phyloP scores from a whole-genome alignment of 305 asterid genomes.

The Rubia peregrina region DNA sequence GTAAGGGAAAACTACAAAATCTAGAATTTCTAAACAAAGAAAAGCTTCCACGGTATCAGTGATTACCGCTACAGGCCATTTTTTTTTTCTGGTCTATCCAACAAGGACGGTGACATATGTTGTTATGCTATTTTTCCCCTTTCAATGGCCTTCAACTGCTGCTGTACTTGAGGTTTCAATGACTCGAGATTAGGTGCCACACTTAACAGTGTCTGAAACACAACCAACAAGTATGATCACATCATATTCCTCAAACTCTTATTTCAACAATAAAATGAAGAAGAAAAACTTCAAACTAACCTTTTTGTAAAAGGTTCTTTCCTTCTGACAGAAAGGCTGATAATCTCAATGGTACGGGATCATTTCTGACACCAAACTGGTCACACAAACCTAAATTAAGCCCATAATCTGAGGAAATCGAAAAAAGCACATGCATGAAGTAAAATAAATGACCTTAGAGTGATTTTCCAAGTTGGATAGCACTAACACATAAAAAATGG shows the following conservation, averaged over 20 bases:
- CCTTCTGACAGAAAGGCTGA: constrained; percentile 40
- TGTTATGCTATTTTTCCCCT: constrained; percentile 32
- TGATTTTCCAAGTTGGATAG: no score
- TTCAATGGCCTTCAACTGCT: constrained; percentile 34
- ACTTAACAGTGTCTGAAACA: constrained; percentile 46
- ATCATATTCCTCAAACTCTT: constrained; percentile 12
- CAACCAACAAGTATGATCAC: constrained; percentile 13
- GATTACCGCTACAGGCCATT: constrained; percentile 1
- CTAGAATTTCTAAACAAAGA: no score
- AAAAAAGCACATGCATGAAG: constrained; percentile 7
- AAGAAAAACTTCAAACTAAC: constrained; percentile 23
- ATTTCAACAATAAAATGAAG: neutral
- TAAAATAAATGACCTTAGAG: constrained; percentile 42
- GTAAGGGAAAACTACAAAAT: no score
- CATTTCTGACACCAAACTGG: constrained; percentile 92
- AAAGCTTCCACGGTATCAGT: no score
- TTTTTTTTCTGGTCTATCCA: constrained; percentile 20
- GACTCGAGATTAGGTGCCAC: constrained; percentile 70
- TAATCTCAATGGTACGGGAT: constrained; percentile 82
- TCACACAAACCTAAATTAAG: constrained; percentile 17
- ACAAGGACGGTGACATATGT: constrained; percentile 19
- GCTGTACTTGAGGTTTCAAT: constrained; percentile 55
- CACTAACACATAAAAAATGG: neutral
- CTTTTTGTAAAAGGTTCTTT: constrained; percentile 45
- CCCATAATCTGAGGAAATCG: neutral